These are phyloP conservation scores for Spatholobus suberectus DNA, from an alignment of 306 rosid genomes.

Conservation along the genomic window DNA sequence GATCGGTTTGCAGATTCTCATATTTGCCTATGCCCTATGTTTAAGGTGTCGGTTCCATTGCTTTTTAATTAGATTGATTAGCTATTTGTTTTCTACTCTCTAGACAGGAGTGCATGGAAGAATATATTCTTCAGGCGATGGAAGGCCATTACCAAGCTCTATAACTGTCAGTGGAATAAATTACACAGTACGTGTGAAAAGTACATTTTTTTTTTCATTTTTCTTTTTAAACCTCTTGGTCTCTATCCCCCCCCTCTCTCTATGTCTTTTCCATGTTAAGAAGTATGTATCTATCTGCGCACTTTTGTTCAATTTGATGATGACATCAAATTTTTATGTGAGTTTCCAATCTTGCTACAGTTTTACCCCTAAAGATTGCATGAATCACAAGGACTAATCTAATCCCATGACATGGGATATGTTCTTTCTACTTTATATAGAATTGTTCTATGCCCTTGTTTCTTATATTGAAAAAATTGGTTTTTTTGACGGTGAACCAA, in stretches of 20 bases:
- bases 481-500: background rate
- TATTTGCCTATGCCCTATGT: background rate
- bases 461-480: background rate
- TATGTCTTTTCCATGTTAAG: background rate
- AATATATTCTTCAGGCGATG: conserved; percentile 76
- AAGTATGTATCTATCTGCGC: background rate
- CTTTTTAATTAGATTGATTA: conserved; percentile 28
- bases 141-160: conserved; percentile 77
- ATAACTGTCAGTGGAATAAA: conserved; percentile 75
- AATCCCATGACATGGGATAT: background rate
- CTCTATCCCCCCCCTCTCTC: background rate
- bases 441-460: background rate
- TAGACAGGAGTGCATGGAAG: conserved; percentile 94
- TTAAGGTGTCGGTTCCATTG: conserved; percentile 9
- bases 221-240: background rate
- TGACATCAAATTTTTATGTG: background rate
- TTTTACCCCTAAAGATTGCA: background rate
- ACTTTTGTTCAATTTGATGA: conserved; percentile 26
- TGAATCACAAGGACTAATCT: background rate
- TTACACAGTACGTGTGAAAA: conserved; percentile 60
- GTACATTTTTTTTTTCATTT: background rate
- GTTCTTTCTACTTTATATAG: background rate
- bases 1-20: background rate
- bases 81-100: conserved; percentile 43
- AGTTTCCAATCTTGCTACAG: background rate